Evolutionary conservation across 1,284 basidiomycete genomes (phyloP), one percentile per base, ranked within the genome.

Genomic region (Sanghuangporus weigelae): DNA sequence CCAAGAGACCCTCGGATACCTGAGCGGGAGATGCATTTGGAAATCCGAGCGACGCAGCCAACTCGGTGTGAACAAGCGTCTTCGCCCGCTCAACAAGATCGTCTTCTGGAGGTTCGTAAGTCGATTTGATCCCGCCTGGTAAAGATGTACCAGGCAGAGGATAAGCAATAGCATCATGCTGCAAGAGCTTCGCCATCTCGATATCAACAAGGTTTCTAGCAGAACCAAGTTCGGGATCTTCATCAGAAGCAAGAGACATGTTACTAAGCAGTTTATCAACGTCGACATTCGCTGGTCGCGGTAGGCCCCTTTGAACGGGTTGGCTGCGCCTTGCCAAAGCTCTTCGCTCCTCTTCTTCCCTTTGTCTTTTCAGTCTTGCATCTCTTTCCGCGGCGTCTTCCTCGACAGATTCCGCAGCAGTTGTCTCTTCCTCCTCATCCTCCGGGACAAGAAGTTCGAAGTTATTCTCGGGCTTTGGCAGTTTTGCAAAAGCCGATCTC

Each of bases 391-490:
- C 92, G 0, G 95, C 95, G 74, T 99, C 96, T 75, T 96, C 93
- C 69, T 90, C 90, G 0, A 81, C 76, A 65, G 84, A 63, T 12
- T 72, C 72, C 4, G 71, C 75, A 8, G 72, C 79, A 23, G 74
- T 79, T n/a, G 73, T 76, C 23, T 75, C 77, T 1, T 85, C 85
- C 10, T 82, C 84, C 64, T 95, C 94, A 26, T 92, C 90, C 68
- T 95, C 93, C 4, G 94, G 94, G 4, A 98, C 87, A 26, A 96
- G 84, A 50, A 99, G 79, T 75, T 99, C 96, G 71, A 98, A 99
- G 75, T 99, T 96, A 74, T 99, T 99, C 78, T 98, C 95, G 0
- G 97, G 96, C 68, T 87, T 89, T 0, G 97, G 97, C 16, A 99
- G 80, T 66, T 78, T 87, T 73, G 83, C 84, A 74, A 99, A 97